Evolutionary conservation across 352 stramenopile genomes (phyloP), one percentile per base, ranked within the genome.

Genomic region (Phytophthora chlamydospora): DNA sequence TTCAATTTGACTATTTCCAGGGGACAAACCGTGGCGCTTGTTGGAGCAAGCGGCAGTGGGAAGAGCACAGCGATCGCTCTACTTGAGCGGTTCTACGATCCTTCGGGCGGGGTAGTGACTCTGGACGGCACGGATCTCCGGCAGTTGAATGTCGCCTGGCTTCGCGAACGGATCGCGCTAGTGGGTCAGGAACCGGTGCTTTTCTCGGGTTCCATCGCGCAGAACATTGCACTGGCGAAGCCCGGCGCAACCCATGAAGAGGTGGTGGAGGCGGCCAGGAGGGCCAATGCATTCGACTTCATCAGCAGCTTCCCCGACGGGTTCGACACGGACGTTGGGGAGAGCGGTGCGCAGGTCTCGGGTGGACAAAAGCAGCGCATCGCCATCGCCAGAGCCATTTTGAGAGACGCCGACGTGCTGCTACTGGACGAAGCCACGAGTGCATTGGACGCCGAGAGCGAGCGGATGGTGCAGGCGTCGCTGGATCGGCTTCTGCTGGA

Each of bases 311-410:
- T 76, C 41, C 68, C 63, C 4, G 48, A 53, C 14, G 68, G 68
- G n/a, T 76, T 76, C 13, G 68, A 76, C 39, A 76, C 68, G 17
- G 62, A 73, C 19, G 62, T 76, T 2, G 68, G 68, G 2, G 68
- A 76, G 19, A 58, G 63, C 14, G 63, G 68, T 2, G 68, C 68
- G 16, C 68, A 76, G 48, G 68, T 76, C 34, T 73, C 68, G 21
- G 68, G 68, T 3, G 63, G 68, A 24, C 68, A 73, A 48, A 76
- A 76, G 58, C 68, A 76, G 40, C 68, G 68, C 19, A 76, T 76
- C 33, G 68, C 68, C 29, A 76, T 76, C 35, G 68, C 63, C 21
- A 53, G 63, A 31, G 68, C 68, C 29, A 76, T 76, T 13, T 29
- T 73, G 19, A 50, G 63, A 19, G 63, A 76, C 40, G 62, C 68